Evolutionary conservation across 176 grass and related monocot genomes (phyloP).

Genomic region (Microstegium vimineum): DNA sequence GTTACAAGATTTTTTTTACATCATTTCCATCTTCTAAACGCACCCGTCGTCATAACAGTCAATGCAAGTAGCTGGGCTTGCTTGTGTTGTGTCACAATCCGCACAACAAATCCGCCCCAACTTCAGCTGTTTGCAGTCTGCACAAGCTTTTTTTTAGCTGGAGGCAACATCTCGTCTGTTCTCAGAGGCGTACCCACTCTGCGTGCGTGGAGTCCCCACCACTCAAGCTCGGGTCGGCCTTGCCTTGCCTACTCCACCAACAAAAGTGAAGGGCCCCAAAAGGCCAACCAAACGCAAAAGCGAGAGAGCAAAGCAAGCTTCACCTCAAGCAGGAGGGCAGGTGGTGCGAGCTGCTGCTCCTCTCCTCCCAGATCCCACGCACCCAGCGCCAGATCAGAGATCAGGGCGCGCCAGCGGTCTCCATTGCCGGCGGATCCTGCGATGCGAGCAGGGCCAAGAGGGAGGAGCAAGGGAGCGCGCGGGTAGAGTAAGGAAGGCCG

Average conservation of each 20-base stretch:
- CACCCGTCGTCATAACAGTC: no score
- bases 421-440: neutral
- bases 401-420: neutral
- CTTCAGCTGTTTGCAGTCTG: neutral
- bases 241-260: slow-evolving; percentile 33
- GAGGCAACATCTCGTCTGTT: neutral
- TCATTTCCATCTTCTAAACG: no score
- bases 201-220: neutral
- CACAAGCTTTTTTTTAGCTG: neutral
- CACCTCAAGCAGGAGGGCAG: neutral
- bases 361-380: neutral
- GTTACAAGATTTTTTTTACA: no score
- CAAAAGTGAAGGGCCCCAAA: neutral
- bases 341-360: neutral
- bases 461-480: no score
- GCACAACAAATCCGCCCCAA: neutral
- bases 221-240: neutral
- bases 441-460: neutral
- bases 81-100: neutral
- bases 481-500: neutral
- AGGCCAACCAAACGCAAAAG: neutral
- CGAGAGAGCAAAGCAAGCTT: neutral
- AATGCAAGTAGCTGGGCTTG: neutral
- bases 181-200: neutral
- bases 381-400: slow-evolving; percentile 11